Conservation (phyloP, 345 rosid species). For the Brassica juncea region DNA sequence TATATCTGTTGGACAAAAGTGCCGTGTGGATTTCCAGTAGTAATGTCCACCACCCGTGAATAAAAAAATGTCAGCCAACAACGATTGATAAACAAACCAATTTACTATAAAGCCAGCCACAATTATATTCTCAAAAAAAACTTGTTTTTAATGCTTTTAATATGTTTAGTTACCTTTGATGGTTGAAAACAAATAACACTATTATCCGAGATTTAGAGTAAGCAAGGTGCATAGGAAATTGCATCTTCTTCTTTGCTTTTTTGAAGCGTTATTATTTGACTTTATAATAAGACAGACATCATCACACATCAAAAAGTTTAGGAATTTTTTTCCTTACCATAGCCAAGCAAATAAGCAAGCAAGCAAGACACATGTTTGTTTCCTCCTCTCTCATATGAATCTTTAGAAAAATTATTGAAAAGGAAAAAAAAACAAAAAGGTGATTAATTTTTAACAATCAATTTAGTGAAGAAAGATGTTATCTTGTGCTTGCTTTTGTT, state of each 20-base stretch:
- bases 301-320: neutral
- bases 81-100: neutral
- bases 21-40: neutral
- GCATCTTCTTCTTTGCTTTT: neutral
- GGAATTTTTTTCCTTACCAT: neutral
- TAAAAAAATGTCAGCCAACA: neutral
- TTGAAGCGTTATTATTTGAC: neutral
- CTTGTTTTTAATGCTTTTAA: neutral
- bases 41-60: neutral
- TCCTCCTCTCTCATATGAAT: slow-evolving; percentile 22
- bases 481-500: neutral
- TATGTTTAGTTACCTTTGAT: neutral
- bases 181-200: neutral
- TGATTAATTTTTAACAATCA: neutral
- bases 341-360: neutral
- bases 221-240: neutral
- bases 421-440: neutral
- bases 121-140: neutral
- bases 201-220: neutral
- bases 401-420: neutral
- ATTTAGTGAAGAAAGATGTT: neutral
- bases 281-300: neutral
- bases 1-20: neutral
- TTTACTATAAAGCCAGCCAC: neutral
- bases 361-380: slow-evolving; percentile 30